A percentile compares a stretch with the other conserved stretches of the same genome.
These are phyloP conservation scores for Dimargaris verticillata DNA, from an alignment of 192 early-diverging fungal genomes.

Conservation along the genomic window DNA sequence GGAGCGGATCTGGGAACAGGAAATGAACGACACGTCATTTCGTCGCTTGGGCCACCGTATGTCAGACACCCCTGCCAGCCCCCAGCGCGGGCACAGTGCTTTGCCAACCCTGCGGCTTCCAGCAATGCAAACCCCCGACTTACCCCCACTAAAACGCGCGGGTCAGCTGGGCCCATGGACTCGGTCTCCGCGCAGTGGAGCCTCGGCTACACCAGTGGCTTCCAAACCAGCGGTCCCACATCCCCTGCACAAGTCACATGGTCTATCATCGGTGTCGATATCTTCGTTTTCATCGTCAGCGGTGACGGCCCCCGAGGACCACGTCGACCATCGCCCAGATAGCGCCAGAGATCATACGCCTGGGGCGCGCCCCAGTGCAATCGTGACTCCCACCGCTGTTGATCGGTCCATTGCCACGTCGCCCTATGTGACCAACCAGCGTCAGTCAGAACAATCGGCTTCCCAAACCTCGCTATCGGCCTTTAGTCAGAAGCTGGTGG, in stretches of 20 bases:
- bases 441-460: background rate
- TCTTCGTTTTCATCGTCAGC: constrained; percentile 4
- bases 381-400: background rate
- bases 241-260: constrained; percentile 1
- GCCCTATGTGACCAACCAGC: background rate
- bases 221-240: background rate
- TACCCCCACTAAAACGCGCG: no score
- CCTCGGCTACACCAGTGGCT: no score
- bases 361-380: no score
- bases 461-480: background rate
- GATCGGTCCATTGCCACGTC: background rate
- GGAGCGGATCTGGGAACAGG: no score
- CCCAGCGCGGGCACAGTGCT: no score
- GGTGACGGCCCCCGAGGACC: background rate
- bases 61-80: no score
- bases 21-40: no score
- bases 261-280: background rate
- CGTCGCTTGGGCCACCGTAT: no score
- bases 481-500: constrained; percentile 5
- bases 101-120: no score
- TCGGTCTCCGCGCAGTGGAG: no score
- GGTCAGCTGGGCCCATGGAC: no score
- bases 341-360: background rate
- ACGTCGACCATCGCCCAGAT: background rate
- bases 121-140: no score